Evolutionary conservation across 2,329 filamentous ascomycete species (phyloP), one percentile per base, ranked within the genome.

Genomic region (Monilinia fructicola): DNA sequence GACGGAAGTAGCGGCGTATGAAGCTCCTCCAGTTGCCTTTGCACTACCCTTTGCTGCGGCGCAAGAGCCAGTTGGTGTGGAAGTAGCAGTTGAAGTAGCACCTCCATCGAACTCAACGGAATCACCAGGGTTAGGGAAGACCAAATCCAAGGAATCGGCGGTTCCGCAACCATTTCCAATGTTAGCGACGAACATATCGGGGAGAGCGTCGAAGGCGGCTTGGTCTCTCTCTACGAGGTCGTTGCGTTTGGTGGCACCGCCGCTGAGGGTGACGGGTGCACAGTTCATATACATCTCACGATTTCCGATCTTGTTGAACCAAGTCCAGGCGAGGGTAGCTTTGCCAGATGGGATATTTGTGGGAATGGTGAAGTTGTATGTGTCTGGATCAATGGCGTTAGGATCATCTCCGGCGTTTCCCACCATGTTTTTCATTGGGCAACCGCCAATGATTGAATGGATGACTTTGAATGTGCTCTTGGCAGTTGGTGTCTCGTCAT

Each of bases 201-300:
- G 92, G 16, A 96, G 88, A 0, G 79, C 77, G 50, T 85, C 76
- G 69, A 89, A 84, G 70, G 85, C 85, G 1, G 81, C 77, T 66
- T 86, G 73, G 54, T 75, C 77, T n/a, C 76, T 71, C 56, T 73
- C 69, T 7, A 69, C 52, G 38, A 77, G 62, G 4, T 73, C 73
- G 2, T 69, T 72, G 46, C 74, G 75, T 9, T 80, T 76, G 64
- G 78, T 76, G 1, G 80, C 78, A 28, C 79, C 79, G 4, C 78
- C 79, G 0, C 85, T 85, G 31, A 98, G 82, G 0, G 82, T 84
- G 58, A 96, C 78, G 0, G 91, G 87, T 0, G 90, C 92, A 73
- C 94, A 99, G 84, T 97, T 96, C 93, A 97, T 96, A 83, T 98
- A 97, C 84, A 97, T 92, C 77, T 98, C 95, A 0, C 93, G 89